Conservation (phyloP, 768 basidiomycete species). For the Podaxis sp. region DNA sequence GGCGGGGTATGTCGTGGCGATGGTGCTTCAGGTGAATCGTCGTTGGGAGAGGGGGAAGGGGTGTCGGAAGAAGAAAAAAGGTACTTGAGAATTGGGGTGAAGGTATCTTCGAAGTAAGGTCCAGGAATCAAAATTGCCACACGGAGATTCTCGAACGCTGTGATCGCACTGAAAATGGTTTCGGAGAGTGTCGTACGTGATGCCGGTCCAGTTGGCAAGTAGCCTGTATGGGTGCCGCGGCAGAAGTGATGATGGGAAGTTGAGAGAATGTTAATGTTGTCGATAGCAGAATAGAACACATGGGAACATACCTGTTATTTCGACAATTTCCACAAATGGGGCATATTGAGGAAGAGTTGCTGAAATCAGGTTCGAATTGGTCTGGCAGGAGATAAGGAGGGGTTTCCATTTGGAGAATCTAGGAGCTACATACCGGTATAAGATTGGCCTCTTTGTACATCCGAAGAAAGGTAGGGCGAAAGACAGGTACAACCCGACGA, state of each 20-base stretch:
- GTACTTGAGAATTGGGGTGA: slow-evolving; percentile 26
- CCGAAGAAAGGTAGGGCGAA: slow-evolving; percentile 27
- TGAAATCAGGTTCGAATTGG: slow-evolving; percentile 36
- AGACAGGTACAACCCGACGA: slow-evolving; percentile 40
- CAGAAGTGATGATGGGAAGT: background rate
- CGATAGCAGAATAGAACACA: slow-evolving; percentile 23
- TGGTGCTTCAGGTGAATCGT: background rate
- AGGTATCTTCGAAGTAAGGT: slow-evolving; percentile 27
- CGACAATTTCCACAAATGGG: slow-evolving; percentile 38
- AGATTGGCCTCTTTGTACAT: slow-evolving; percentile 33
- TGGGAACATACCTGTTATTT: slow-evolving; percentile 43
- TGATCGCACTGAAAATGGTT: slow-evolving; percentile 26
- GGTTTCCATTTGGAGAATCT: background rate
- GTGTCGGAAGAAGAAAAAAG: slow-evolving; percentile 14
- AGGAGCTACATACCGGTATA: background rate
- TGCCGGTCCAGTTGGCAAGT: slow-evolving; percentile 19
- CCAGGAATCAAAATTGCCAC: slow-evolving; percentile 29
- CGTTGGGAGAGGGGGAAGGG: background rate
- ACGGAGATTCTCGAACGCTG: slow-evolving; percentile 30
- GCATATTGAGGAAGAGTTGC: slow-evolving; percentile 41
- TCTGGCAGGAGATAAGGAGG: slow-evolving; percentile 18
- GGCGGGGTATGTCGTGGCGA: background rate
- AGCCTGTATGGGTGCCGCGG: slow-evolving; percentile 12
- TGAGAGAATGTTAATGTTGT: background rate
- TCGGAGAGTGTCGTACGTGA: slow-evolving; percentile 21